Evolutionary conservation across 306 rosid genomes (phyloP).

Genomic region (Sesbania bispinosa): DNA sequence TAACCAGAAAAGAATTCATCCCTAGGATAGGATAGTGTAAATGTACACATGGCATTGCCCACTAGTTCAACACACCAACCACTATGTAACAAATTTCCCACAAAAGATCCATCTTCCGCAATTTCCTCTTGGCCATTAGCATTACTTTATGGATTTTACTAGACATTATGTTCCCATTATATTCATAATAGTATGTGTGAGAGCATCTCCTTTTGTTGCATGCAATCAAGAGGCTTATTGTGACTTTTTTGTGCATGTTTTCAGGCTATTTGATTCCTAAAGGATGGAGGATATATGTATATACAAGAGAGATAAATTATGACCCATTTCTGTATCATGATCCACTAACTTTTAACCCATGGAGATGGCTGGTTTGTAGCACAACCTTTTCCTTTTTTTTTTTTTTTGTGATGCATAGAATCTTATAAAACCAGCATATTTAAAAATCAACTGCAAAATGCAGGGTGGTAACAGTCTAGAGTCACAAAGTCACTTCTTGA

Average conservation of each 20-base stretch:
- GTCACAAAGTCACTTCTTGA: conserved; percentile 61
- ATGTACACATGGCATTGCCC: conserved; percentile 29
- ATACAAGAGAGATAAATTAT: conserved; percentile 91
- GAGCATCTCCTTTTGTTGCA: neutral
- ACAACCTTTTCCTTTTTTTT: neutral
- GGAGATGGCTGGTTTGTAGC: conserved; percentile 98
- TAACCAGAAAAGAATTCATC: neutral
- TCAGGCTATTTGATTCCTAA: conserved; percentile 83
- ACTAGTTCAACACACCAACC: conserved; percentile 12
- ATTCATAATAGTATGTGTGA: neutral
- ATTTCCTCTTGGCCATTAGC: conserved; percentile 6
- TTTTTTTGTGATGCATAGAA: neutral
- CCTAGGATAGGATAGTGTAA: conserved; percentile 22
- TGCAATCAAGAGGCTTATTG: neutral
- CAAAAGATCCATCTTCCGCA: neutral
- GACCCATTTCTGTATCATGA: conserved; percentile 72
- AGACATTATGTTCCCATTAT: neutral
- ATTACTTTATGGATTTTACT: conserved; percentile 12
- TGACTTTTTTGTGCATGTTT: neutral
- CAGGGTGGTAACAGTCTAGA: conserved; percentile 84
- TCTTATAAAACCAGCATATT: neutral
- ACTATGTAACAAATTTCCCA: conserved; percentile 9
- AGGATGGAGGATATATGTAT: conserved; percentile 96
- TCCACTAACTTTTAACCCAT: conserved; percentile 79
- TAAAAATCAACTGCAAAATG: conserved; percentile 25